A percentile compares a stretch with the other conserved stretches of the same genome.
phyloP scores from a whole-genome alignment of 305 asterid species.

The Euphrasia arctica region DNA sequence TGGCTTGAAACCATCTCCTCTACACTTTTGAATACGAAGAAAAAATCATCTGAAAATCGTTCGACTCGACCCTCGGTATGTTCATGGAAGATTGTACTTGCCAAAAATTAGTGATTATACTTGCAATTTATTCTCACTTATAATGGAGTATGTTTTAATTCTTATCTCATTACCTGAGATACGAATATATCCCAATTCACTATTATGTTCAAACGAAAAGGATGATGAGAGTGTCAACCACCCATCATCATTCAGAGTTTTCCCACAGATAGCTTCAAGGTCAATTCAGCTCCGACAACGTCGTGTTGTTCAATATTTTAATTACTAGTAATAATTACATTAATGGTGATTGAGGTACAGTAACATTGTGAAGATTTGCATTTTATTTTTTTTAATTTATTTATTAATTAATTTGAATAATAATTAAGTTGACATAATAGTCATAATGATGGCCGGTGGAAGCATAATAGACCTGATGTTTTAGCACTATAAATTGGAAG shows the following conservation, averaged over 20 bases:
- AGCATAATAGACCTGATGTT: constrained; percentile 24
- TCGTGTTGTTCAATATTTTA: neutral
- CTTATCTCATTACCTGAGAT: neutral
- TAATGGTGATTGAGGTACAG: no score
- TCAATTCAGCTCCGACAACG: constrained; percentile 1
- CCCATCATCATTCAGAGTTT: constrained; percentile 1
- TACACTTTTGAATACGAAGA: constrained; percentile 28
- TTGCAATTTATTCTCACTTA: no score
- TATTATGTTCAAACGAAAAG: neutral
- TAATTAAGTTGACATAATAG: no score
- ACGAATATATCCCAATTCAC: neutral
- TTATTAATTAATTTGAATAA: neutral
- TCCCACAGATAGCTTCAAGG: neutral
- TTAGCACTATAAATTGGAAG: constrained; percentile 29
- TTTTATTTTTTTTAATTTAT: neutral
- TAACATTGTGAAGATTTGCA: neutral
- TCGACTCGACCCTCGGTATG: no score
- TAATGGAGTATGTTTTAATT: no score
- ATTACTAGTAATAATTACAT: neutral
- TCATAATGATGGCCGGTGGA: constrained; percentile 19
- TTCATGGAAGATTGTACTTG: no score
- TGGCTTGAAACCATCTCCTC: constrained; percentile 41
- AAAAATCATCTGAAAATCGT: neutral
- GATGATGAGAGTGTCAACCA: constrained; percentile 1
- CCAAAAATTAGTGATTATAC: no score